A percentile compares a stretch with the other conserved stretches of the same genome.
Conservation (phyloP, 2,329 filamentous ascomycete species). For the Elsinoe batatas region DNA sequence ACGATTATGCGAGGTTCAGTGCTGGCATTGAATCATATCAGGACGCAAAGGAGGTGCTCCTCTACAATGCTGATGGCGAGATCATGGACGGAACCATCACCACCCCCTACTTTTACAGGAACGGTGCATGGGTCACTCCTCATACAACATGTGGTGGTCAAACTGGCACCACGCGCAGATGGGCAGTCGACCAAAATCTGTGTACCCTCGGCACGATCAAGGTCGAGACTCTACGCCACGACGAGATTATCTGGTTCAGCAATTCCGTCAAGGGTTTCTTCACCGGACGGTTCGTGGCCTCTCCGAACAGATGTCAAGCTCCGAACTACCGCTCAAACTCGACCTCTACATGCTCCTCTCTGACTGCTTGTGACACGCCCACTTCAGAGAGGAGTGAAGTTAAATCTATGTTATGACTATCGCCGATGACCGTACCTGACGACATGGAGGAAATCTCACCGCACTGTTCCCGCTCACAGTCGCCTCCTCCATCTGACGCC, state of each 20-base stretch:
- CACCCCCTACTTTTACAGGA: constrained; percentile 70
- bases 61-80: constrained; percentile 54
- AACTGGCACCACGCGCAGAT: constrained; percentile 69
- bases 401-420: constrained; percentile 12
- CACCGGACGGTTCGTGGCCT: constrained; percentile 19
- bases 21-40: constrained; percentile 41
- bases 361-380: constrained; percentile 7
- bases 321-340: constrained; percentile 12
- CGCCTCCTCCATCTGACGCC: constrained; percentile 4
- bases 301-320: constrained; percentile 13
- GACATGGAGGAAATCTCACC: constrained; percentile 13
- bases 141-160: constrained; percentile 61
- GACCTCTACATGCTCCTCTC: background rate
- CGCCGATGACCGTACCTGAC: constrained; percentile 8
- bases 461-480: constrained; percentile 9
- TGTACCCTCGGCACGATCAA: constrained; percentile 56
- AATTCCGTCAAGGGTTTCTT: constrained; percentile 75
- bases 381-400: background rate
- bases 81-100: constrained; percentile 78
- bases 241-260: constrained; percentile 78
- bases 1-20: constrained; percentile 58
- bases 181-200: constrained; percentile 62
- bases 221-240: constrained; percentile 52
- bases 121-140: constrained; percentile 70
- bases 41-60: constrained; percentile 59